phyloP scores from a whole-genome alignment of 331 rosid species.

The Quercus tomentella region DNA sequence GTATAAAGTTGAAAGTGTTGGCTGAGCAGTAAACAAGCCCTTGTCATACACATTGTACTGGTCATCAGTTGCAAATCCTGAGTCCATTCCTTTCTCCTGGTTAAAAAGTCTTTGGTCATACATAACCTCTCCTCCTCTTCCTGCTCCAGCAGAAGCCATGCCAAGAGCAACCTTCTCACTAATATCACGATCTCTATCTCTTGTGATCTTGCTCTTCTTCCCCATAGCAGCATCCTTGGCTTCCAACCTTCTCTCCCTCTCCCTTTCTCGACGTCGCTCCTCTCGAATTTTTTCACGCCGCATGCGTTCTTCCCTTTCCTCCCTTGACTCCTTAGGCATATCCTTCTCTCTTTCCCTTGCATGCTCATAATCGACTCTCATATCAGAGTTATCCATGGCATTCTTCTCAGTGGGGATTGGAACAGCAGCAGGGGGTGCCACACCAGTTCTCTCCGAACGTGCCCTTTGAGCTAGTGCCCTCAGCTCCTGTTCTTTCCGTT shows the following conservation, averaged over 20 bases:
- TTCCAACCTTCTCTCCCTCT: constrained; percentile 89
- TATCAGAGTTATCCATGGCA: constrained; percentile 40
- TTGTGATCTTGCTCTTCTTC: constrained; percentile 85
- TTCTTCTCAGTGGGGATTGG: constrained; percentile 36
- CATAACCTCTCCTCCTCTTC: constrained; percentile 76
- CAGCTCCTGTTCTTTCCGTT: constrained; percentile 75
- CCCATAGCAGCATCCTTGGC: constrained; percentile 91
- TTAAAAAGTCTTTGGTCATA: constrained; percentile 89
- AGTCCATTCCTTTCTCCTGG: constrained; percentile 90
- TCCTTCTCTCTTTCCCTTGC: constrained; percentile 54
- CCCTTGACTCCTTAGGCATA: constrained; percentile 57
- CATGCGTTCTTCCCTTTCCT: constrained; percentile 63
- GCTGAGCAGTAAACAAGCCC: constrained; percentile 79
- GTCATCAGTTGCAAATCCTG: constrained; percentile 84
- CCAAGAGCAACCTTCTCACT: constrained; percentile 97
- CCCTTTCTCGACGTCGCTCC: constrained; percentile 82
- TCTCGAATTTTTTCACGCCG: constrained; percentile 78
- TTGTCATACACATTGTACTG: constrained; percentile 82
- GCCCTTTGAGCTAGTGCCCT: constrained; percentile 81
- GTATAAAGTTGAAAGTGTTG: constrained; percentile 79
- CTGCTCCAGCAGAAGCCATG: constrained; percentile 71
- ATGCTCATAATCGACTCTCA: constrained; percentile 49
- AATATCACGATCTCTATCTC: constrained; percentile 89
- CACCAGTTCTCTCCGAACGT: constrained; percentile 65
- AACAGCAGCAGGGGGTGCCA: constrained; percentile 42